Evolutionary conservation across 2,329 filamentous ascomycete genomes (phyloP), one percentile per base, ranked within the genome.

Genomic region (Phyllosticta capitalensis): DNA sequence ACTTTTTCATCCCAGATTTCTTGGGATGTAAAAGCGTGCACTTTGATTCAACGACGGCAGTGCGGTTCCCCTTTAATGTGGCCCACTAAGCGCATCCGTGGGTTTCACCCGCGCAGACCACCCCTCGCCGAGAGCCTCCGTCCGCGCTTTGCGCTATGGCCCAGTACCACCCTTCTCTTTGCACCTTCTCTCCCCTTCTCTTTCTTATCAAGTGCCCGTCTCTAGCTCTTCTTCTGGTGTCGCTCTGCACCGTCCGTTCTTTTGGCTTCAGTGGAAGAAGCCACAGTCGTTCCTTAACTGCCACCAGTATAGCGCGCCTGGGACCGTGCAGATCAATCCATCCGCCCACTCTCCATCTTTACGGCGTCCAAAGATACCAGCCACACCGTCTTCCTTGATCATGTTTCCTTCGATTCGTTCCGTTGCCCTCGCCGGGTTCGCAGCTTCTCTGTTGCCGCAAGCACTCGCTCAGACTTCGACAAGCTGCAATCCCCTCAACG

Each of bases 401-500:
- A 59, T 59, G 58, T 45, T 38, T 49, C 24, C 51, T 52, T 20
- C 58, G 48, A 26, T 26, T 26, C 58, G 53, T 52, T 56, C 54
- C 38, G 64, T 75, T 56, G 69, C 72, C 61, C 67, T 71, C 28
- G 59, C 73, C 30, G 70, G 72, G 50, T 65, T 73, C n/a, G 65
- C 77, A 26, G 66, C 70, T 48, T 63, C 65, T 45, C 61, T 73
- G 49, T 62, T 71, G 48, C 73, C 81, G 59, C 72, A 81, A 51
- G 77, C 78, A 54, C 65, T 79, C 45, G 90, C 87, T 54, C 92
- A 96, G 72, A 90, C 91, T 30, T 84, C 75, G 59, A 90, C 89
- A 7, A 72, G 79, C 50, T 97, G 92, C 78, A 86, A 95, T 69
- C 92, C 92, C 5, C 79, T 87, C 67, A 81, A 90, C 64, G 74